Evolutionary conservation across 352 stramenopile species (phyloP).

Genomic region (Globisporangium abappressorium): DNA sequence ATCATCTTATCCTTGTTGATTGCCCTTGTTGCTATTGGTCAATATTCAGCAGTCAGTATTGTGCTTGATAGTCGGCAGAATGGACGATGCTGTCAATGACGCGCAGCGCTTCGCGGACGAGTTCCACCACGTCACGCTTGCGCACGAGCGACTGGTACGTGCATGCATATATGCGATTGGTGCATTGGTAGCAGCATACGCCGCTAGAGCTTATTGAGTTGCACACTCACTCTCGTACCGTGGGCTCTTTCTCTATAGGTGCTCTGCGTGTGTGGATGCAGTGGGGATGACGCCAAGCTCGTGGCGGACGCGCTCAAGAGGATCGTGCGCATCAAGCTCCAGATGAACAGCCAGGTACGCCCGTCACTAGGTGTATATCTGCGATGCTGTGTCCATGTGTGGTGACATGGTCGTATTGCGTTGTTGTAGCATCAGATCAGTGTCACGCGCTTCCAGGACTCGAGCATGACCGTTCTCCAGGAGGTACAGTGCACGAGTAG

Average conservation of each 20-base stretch:
- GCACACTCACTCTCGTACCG: not conserved
- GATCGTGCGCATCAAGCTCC: slow-evolving; percentile 45
- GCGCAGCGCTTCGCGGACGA: slow-evolving; percentile 10
- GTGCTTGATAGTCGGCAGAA: slow-evolving; percentile 1
- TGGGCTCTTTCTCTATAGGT: slow-evolving; percentile 23
- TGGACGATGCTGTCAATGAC: not conserved
- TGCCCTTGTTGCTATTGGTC: slow-evolving; percentile 2
- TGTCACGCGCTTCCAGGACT: slow-evolving; percentile 24
- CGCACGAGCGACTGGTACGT: slow-evolving; percentile 43
- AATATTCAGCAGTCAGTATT: not conserved
- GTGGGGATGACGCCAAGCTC: slow-evolving; percentile 20
- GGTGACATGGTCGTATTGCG: too few species aligned
- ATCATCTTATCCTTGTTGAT: not conserved
- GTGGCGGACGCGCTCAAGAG: slow-evolving; percentile 40
- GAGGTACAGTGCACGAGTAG: slow-evolving; percentile 21
- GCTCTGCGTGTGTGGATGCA: slow-evolving; percentile 43
- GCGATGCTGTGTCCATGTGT: not conserved
- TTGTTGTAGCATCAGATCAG: slow-evolving; percentile 39
- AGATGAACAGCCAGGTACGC: slow-evolving; percentile 42
- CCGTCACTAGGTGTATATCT: not conserved
- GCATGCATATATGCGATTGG: not conserved
- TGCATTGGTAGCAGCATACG: not conserved
- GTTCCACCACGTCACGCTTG: slow-evolving; percentile 25
- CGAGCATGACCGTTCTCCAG: slow-evolving; percentile 29
- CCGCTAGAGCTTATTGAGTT: not conserved